Base-by-base conservation (phyloP, 768 basidiomycete species). In the Gloeopeniophorella convolvens region DNA sequence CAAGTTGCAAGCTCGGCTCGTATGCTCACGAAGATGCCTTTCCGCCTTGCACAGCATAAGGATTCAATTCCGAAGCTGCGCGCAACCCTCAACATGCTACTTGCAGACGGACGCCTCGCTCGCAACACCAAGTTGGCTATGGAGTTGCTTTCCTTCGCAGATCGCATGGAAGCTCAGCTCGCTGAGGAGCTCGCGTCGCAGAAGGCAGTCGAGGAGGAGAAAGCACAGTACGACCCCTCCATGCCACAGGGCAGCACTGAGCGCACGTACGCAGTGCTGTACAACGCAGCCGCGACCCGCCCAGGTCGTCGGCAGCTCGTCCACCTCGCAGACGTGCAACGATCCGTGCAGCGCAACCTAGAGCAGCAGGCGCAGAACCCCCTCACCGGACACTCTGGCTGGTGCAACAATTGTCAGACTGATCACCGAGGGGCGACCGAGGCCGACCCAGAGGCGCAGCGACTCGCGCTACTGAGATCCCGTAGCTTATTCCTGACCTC, bases 321-420 rank as follows among this genome's bases (percentile, higher is more conserved):
- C 35, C 58, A 54, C 33, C 7, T 59, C 30, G 27, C 26, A 4
- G 56, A 54, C 20, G 56, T 57, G 13, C 56, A 50, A 37, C 48
- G 15, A n/a, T 56, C 44, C 5, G 47, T 55, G n/a, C 36, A 26
- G 31, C 39, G 54, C 12, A 34, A 27, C 18, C 35, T 54, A 6
- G 42, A n/a, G 6, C 48, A 21, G 10, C 6, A 42, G 15, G 39
- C n/a, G 16, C 8, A 5, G 11, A 23, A 2, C 6, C 5, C n/a
- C 2, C 9, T 15, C 10, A 8, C 31, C 36, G 10, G 20, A 8
- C n/a, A n/a, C n/a, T n/a, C n/a, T n/a, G n/a, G n/a, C n/a, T 11
- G 18, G 21, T 20, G 5, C 30, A n/a, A n/a, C 16, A 11, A 16
- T 21, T 34, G 5, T 3, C 18, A 4, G 16, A 28, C 0, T 13